Percentiles rank a stretch among this genome's conserved stretches.
Conservation (phyloP, 805 yeast species). For the Helenozyma baotianmanensis region DNA sequence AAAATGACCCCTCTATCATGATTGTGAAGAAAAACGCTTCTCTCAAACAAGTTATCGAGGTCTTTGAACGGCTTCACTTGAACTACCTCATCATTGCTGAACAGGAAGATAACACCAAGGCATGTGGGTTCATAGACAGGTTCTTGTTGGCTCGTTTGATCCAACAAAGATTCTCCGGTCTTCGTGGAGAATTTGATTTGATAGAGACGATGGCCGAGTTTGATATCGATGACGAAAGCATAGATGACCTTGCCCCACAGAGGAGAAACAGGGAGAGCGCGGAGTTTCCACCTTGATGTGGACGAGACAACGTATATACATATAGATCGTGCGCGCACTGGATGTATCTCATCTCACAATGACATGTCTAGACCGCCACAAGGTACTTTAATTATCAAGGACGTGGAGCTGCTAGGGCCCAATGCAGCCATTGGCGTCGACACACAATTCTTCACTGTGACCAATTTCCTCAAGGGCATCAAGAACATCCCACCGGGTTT, state of each 20-base stretch:
- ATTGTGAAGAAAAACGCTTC: slow-evolving; percentile 29
- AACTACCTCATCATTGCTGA: slow-evolving; percentile 30
- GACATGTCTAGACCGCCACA: slow-evolving; percentile 18
- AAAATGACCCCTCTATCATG: slow-evolving; percentile 16
- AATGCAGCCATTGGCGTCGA: slow-evolving; percentile 41
- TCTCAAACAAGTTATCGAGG: slow-evolving; percentile 28
- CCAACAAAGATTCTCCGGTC: slow-evolving; percentile 20
- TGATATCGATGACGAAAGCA: slow-evolving; percentile 18
- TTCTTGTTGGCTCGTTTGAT: slow-evolving; percentile 30
- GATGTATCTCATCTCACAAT: not conserved
- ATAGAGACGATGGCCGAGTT: slow-evolving; percentile 14
- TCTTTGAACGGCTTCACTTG: slow-evolving; percentile 35
- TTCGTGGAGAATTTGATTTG: slow-evolving; percentile 9
- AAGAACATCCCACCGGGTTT: slow-evolving; percentile 47
- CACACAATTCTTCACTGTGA: slow-evolving; percentile 42
- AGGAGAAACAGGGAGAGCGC: slow-evolving; percentile 23
- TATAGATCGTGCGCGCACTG: too few species aligned
- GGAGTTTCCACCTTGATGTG: too few species aligned
- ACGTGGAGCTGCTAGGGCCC: slow-evolving; percentile 11
- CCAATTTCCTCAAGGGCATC: slow-evolving; percentile 43
- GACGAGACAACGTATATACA: too few species aligned
- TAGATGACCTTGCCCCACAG: not conserved
- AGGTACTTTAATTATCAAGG: slow-evolving; percentile 17
- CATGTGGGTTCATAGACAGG: slow-evolving; percentile 38
- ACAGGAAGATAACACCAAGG: slow-evolving; percentile 10